Percentiles rank a stretch among this genome's conserved stretches.
Conservation (phyloP, 2,329 filamentous ascomycete species). For the Botrytis galanthina region DNA sequence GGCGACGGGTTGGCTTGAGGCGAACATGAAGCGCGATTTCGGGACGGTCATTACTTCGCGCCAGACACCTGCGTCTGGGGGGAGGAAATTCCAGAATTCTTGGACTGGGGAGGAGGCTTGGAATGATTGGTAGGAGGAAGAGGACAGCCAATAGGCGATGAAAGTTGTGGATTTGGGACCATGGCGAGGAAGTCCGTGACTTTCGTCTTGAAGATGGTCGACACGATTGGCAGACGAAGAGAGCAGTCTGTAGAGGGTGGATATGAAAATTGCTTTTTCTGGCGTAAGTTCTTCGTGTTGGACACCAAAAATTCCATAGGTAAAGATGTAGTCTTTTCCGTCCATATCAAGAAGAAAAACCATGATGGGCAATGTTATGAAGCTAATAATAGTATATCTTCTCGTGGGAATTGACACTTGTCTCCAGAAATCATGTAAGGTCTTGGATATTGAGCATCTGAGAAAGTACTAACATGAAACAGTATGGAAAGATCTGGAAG, state of each 20-base stretch:
- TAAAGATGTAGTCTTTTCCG: slow-evolving; percentile 22
- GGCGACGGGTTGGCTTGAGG: slow-evolving; percentile 23
- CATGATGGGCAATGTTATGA: slow-evolving; percentile 19
- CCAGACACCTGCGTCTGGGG: slow-evolving; percentile 28
- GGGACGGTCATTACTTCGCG: slow-evolving; percentile 29
- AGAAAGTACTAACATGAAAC: background rate
- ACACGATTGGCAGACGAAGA: slow-evolving; percentile 24
- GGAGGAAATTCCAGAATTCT: slow-evolving; percentile 25
- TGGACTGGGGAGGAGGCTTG: slow-evolving; percentile 8
- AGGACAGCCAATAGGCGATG: slow-evolving; percentile 25
- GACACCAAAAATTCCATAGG: slow-evolving; percentile 25
- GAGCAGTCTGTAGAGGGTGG: slow-evolving; percentile 21
- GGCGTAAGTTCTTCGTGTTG: slow-evolving; percentile 23
- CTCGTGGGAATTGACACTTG: background rate
- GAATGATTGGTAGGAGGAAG: slow-evolving; percentile 33
- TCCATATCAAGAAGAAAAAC: slow-evolving; percentile 24
- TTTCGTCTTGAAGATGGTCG: slow-evolving; percentile 23
- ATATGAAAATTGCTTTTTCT: slow-evolving; percentile 18
- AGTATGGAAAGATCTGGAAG: background rate
- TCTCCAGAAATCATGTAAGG: background rate
- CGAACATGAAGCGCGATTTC: slow-evolving; percentile 26
- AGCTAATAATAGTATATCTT: background rate
- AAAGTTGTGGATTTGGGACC: slow-evolving; percentile 21
- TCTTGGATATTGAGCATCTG: background rate
- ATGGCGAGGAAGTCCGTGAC: slow-evolving; percentile 17